Percentiles rank a stretch among this genome's conserved stretches.
These are phyloP conservation scores for Trichocladium uniseriatum DNA, from an alignment of 495 filamentous ascomycete genomes.

Conservation along the genomic window DNA sequence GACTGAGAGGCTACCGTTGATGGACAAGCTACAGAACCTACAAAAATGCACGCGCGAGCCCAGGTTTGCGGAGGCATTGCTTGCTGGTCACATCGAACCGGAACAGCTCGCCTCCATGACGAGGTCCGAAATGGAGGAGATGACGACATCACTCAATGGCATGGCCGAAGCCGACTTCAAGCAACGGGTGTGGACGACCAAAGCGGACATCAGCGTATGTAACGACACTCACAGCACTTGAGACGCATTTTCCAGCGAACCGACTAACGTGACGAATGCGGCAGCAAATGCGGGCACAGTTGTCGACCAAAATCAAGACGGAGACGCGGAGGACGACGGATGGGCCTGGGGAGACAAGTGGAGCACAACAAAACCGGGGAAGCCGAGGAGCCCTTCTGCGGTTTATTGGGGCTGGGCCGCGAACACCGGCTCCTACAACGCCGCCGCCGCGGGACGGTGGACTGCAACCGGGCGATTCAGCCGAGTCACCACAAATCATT, in stretches of 20 bases:
- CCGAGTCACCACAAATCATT: constrained; percentile 13
- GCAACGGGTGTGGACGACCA: constrained; percentile 9
- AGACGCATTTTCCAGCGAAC: not conserved
- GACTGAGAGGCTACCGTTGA: constrained; percentile 4
- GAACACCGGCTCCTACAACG: not conserved
- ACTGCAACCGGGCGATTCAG: constrained; percentile 15
- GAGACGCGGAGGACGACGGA: not conserved
- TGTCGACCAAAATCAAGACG: not conserved
- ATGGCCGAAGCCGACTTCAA: constrained; percentile 12
- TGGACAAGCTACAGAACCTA: constrained; percentile 17
- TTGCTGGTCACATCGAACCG: constrained; percentile 15
- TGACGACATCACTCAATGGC: not conserved
- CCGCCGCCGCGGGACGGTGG: not conserved
- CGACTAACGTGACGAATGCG: constrained; percentile 1
- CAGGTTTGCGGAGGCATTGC: constrained; percentile 21
- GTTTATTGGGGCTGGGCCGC: constrained; percentile 1
- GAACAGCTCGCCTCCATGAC: constrained; percentile 5
- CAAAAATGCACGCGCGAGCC: not conserved
- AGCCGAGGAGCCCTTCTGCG: not conserved
- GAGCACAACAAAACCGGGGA: not conserved
- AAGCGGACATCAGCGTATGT: constrained; percentile 13
- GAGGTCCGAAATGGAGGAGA: constrained; percentile 8
- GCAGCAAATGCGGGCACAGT: not conserved
- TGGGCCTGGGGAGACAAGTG: not conserved
- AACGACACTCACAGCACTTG: constrained; percentile 1